Conservation (phyloP, 2,329 filamentous ascomycete species). For the Furcasterigmium furcatum region DNA sequence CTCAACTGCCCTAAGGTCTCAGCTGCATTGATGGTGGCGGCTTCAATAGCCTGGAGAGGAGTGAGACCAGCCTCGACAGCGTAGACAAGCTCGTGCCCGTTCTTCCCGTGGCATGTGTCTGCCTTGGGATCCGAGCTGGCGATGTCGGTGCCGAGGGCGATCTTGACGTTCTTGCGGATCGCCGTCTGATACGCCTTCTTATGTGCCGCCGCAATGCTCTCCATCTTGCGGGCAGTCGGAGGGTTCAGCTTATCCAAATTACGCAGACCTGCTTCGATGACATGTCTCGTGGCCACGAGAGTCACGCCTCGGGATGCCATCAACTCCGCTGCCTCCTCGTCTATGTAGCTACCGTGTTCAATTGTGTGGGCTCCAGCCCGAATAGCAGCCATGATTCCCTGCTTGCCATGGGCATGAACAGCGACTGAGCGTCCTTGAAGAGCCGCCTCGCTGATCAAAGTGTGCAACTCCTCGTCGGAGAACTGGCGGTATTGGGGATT, state of each 20-base stretch:
- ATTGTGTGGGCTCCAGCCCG: slow-evolving; percentile 40
- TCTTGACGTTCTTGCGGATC: neutral
- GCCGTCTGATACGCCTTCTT: neutral
- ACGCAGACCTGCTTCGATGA: neutral
- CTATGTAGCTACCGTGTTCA: slow-evolving; percentile 44
- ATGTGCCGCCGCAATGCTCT: neutral
- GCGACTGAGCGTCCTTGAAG: slow-evolving; percentile 34
- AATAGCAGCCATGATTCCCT: slow-evolving; percentile 41
- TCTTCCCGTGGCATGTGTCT: slow-evolving; percentile 31
- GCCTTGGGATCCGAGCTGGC: neutral
- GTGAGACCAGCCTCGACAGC: slow-evolving; percentile 46
- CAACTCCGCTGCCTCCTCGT: slow-evolving; percentile 13
- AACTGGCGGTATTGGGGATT: slow-evolving; percentile 40
- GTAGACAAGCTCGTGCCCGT: slow-evolving; percentile 41
- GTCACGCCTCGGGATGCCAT: neutral
- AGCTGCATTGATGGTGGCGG: slow-evolving; percentile 42
- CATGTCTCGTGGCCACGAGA: neutral
- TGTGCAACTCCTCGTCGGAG: slow-evolving; percentile 36
- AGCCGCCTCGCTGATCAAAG: slow-evolving; percentile 39
- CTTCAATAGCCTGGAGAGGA: slow-evolving; percentile 46
- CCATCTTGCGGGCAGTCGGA: neutral
- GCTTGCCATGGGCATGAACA: slow-evolving; percentile 41
- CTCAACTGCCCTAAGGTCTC: slow-evolving; percentile 39
- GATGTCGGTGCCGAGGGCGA: neutral
- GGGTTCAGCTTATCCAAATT: neutral